Percentiles rank a stretch among this genome's conserved stretches.
Evolutionary conservation across 805 yeast genomes (phyloP).

Genomic region (Brettanomyces naardenensis): DNA sequence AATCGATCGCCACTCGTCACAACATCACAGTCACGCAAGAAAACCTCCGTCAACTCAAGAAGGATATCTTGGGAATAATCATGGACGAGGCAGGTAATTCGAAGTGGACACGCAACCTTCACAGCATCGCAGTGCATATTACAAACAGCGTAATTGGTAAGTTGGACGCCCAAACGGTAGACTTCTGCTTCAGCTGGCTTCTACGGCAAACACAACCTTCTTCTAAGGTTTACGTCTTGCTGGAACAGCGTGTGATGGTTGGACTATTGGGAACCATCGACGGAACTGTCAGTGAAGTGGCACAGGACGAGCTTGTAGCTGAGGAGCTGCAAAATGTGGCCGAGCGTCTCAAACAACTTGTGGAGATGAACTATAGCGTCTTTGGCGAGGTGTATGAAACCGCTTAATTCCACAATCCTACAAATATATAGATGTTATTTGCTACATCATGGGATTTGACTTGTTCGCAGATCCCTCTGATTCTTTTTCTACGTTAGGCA

Average conservation of each 20-base stretch:
- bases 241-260: slow-evolving; percentile 51
- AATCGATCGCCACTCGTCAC: slow-evolving; percentile 11
- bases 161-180: slow-evolving; percentile 35
- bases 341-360: slow-evolving; percentile 54
- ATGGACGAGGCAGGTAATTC: slow-evolving; percentile 81
- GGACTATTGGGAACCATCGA: slow-evolving; percentile 7
- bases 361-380: slow-evolving; percentile 77
- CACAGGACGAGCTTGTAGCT: slow-evolving; percentile 23
- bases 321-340: slow-evolving; percentile 54
- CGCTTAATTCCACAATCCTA: slow-evolving; percentile 1
- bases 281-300: slow-evolving; percentile 6
- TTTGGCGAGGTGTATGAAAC: slow-evolving; percentile 58
- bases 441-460: no score
- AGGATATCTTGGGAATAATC: slow-evolving; percentile 68
- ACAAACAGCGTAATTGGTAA: slow-evolving; percentile 29
- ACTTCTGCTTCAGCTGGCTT: slow-evolving; percentile 71
- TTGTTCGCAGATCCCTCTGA: no score
- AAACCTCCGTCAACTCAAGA: slow-evolving; percentile 41
- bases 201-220: slow-evolving; percentile 80
- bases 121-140: slow-evolving; percentile 62
- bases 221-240: slow-evolving; percentile 64
- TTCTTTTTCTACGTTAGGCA: no score
- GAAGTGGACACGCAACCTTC: slow-evolving; percentile 83
- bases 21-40: background rate
- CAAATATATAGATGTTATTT: no score